A percentile compares a stretch with the other conserved stretches of the same genome.
phyloP scores from a whole-genome alignment of 805 yeast species.

The Schwanniomyces polymorphus region DNA sequence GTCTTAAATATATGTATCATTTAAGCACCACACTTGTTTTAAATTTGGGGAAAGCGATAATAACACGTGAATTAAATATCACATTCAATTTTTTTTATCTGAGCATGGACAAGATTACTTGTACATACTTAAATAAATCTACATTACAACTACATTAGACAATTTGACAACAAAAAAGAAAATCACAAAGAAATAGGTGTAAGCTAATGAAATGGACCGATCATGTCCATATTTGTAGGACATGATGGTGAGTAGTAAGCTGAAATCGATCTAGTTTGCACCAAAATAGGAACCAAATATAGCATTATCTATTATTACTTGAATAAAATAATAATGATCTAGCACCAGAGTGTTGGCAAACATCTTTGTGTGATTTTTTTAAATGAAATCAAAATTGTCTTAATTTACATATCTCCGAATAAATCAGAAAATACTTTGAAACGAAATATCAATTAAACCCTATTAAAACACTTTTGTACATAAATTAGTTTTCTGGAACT shows the following conservation, averaged over 20 bases:
- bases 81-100: no score
- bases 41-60: neutral
- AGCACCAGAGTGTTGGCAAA: slow-evolving; percentile 96
- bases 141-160: neutral
- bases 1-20: neutral
- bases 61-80: neutral
- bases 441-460: slow-evolving; percentile 30
- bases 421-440: slow-evolving; percentile 4
- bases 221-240: slow-evolving; percentile 38
- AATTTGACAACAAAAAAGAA: neutral
- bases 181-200: slow-evolving; percentile 26
- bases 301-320: slow-evolving; percentile 20
- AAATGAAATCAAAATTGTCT: neutral
- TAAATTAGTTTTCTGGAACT: slow-evolving; percentile 71
- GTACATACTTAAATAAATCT: neutral
- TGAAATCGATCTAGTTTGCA: slow-evolving; percentile 73
- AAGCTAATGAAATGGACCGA: slow-evolving; percentile 71
- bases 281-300: slow-evolving; percentile 85
- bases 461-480: slow-evolving; percentile 39
- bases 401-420: slow-evolving; percentile 10
- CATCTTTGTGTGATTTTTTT: slow-evolving; percentile 21
- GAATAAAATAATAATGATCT: slow-evolving; percentile 30
- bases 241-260: slow-evolving; percentile 76
- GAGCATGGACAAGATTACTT: no score
- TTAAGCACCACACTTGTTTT: neutral